A percentile compares a stretch with the other conserved stretches of the same genome.
phyloP scores from a whole-genome alignment of 306 rosid genomes.

The Ochetophila trinervis region DNA sequence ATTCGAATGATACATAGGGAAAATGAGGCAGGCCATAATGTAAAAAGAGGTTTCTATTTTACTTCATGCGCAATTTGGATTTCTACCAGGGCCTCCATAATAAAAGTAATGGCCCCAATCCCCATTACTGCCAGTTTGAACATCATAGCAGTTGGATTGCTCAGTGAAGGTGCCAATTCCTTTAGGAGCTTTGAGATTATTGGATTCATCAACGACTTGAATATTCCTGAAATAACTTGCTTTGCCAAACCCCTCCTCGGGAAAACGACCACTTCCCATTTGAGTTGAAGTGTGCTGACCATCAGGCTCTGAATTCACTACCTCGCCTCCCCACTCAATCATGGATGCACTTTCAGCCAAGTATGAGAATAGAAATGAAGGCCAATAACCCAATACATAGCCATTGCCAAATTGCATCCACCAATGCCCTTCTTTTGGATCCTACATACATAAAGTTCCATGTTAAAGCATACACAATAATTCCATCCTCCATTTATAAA shows the following conservation, averaged over 20 bases:
- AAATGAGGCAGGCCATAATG: conserved; percentile 2
- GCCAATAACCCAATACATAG: conserved; percentile 92
- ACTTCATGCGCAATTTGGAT: conserved; percentile 61
- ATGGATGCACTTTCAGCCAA: conserved; percentile 93
- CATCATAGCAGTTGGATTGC: conserved; percentile 90
- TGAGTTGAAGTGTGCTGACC: conserved; percentile 92
- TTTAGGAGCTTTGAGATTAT: conserved; percentile 90
- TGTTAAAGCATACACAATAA: background rate
- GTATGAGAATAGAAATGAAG: conserved; percentile 87
- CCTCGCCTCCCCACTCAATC: conserved; percentile 99
- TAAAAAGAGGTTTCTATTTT: background rate
- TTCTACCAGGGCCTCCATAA: conserved; percentile 99
- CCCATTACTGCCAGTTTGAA: conserved; percentile 86
- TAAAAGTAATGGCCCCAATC: conserved; percentile 99
- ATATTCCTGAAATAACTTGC: conserved; percentile 88
- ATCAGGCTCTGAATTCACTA: conserved; percentile 74
- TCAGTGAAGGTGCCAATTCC: conserved; percentile 85
- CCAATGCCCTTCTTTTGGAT: conserved; percentile 98
- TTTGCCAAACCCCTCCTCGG: conserved; percentile 91
- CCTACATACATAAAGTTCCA: conserved; percentile 37
- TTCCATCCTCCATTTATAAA: conserved; percentile 7
- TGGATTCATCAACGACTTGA: conserved; percentile 89
- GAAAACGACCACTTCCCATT: conserved; percentile 96
- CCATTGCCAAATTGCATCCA: conserved; percentile 98
- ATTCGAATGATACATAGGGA: conserved; percentile 52